Conservation (phyloP, 345 rosid genomes). For the Eucalyptus curtisii region DNA sequence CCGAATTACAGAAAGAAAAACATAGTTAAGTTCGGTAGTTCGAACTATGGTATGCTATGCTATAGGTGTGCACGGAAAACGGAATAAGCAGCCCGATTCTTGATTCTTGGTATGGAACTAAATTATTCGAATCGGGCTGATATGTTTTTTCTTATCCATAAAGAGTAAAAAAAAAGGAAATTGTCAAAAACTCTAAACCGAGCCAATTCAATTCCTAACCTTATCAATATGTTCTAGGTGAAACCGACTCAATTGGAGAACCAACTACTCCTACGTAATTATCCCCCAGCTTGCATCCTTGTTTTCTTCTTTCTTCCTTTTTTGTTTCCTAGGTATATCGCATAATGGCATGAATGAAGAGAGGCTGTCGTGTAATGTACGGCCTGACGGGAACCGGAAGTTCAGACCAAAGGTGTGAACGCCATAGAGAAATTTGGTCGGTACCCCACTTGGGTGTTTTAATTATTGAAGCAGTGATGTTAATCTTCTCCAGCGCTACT, state of each 20-base stretch:
- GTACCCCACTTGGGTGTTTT: not conserved
- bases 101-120: too few species aligned
- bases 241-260: too few species aligned
- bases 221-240: too few species aligned
- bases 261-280: not conserved
- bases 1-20: not conserved
- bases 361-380: not conserved
- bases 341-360: not conserved
- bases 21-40: rapidly evolving
- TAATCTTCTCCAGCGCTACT: not conserved
- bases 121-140: rapidly evolving
- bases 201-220: rapidly evolving
- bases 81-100: too few species aligned
- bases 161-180: too few species aligned
- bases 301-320: rapidly evolving
- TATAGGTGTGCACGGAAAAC: too few species aligned
- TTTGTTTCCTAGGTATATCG: too few species aligned
- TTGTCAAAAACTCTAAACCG: too few species aligned
- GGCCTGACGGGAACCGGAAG: not conserved
- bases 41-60: not conserved
- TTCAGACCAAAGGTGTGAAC: not conserved
- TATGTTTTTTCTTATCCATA: too few species aligned
- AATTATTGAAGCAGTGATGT: not conserved
- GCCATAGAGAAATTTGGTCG: not conserved
- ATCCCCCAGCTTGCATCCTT: not conserved